Evolutionary conservation across 2,329 filamentous ascomycete species (phyloP), one percentile per base, ranked within the genome.

Genomic region (Ceratocystis eucalypticola): DNA sequence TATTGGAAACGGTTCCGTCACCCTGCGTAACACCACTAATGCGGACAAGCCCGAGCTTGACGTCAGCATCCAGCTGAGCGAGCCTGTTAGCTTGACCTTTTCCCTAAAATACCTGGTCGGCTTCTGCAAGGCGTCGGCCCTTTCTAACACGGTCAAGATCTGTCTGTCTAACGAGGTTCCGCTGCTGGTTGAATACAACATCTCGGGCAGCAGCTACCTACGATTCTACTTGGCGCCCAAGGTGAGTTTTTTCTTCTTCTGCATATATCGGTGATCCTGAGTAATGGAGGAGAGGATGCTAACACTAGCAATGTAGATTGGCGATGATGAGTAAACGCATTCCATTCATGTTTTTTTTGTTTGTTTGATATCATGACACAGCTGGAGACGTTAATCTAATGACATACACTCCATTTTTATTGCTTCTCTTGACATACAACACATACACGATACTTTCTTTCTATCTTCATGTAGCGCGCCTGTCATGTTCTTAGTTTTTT

Each of bases 81-180:
- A 99, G 80, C 91, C 94, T 64, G 94, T 99, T 69, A 83, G 89
- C 45, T 84, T 99, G 70, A 97, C 93, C 62, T 99, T 99, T 81
- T 97, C 94, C 44, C 88, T 99, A 73, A 99, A 99, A 81, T 99
- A 99, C 80, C 87, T 99, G 2, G 90, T 96, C 82, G 97, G 97
- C 84, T 99, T 99, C 81, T 97, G 94, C 88, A 99, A 99, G 81
- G 95, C 95, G 44, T 88, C 91, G 70, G 87, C 85, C 65, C 81
- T 99, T 69, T 93, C 92, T 48, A 80, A 77, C 71, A 82, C 84
- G 71, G 95, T 99, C 77, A 94, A 89, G 79, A 87, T 99, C 72
- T 96, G 89, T 79, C 83, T 99, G 71, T 97, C 93, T 65, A 92
- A 91, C 77, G 94, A 99, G 78, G 93, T 99, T 64, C 94, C 94